Evolutionary conservation across 75 land plant species (phyloP).

Genomic region (Gnetum montanum): DNA sequence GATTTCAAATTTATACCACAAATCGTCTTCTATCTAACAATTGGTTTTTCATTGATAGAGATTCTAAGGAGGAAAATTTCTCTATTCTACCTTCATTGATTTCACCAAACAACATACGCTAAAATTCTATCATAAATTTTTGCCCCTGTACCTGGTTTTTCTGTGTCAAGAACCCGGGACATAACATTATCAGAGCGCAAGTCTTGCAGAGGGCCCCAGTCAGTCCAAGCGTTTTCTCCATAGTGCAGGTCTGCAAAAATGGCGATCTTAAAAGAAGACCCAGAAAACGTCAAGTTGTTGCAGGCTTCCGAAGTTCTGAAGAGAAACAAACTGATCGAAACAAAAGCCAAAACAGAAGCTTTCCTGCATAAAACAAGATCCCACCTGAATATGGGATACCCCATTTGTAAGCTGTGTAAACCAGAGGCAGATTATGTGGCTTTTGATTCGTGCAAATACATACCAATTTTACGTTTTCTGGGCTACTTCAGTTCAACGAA

Average conservation of each 20-base stretch:
- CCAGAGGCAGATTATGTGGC: too few relatives aligned
- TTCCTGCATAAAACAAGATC: too few relatives aligned
- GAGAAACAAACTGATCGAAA: too few relatives aligned
- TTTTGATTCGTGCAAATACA: too few relatives aligned
- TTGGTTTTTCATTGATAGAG: neutral
- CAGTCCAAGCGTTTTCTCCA: constrained; percentile 81
- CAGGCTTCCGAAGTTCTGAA: too few relatives aligned
- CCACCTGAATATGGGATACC: too few relatives aligned
- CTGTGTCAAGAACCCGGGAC: constrained; percentile 38
- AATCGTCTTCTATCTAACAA: neutral
- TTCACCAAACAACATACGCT: neutral
- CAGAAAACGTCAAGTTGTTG: constrained; percentile 9
- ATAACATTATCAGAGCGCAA: constrained; percentile 50
- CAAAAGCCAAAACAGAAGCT: too few relatives aligned
- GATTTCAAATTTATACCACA: neutral
- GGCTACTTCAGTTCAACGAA: too few relatives aligned
- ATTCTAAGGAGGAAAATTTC: too few relatives aligned
- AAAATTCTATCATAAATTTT: neutral
- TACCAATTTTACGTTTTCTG: too few relatives aligned
- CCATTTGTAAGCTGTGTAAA: too few relatives aligned
- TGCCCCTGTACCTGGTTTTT: constrained; percentile 44
- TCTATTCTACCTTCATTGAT: too few relatives aligned
- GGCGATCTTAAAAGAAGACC: constrained; percentile 64
- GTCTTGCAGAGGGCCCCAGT: constrained; percentile 90
- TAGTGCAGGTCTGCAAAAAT: constrained; percentile 86